These are phyloP conservation scores for Zymoseptoria brevis DNA, from an alignment of 2,329 filamentous ascomycete species.

Conservation along the genomic window DNA sequence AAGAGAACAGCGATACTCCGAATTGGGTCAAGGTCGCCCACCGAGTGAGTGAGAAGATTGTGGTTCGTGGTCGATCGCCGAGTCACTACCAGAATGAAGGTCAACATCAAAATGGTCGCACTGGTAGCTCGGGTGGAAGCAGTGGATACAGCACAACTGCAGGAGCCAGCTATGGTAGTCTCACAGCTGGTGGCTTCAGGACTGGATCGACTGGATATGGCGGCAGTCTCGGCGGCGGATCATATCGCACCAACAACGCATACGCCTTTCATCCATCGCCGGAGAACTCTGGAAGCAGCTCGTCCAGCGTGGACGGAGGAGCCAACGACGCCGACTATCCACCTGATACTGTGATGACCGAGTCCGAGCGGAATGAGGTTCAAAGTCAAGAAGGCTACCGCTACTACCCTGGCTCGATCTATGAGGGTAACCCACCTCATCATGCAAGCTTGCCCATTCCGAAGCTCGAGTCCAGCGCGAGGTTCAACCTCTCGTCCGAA, in stretches of 20 bases:
- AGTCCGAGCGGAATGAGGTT: slow-evolving; percentile 37
- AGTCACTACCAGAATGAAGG: slow-evolving; percentile 51
- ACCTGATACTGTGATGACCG: slow-evolving; percentile 34
- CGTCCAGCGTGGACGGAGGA: slow-evolving; percentile 28
- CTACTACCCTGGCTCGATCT: slow-evolving; percentile 40
- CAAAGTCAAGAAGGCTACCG: slow-evolving; percentile 37
- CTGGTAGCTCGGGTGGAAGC: slow-evolving; percentile 58
- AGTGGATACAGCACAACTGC: slow-evolving; percentile 31
- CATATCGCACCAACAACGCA: slow-evolving; percentile 24
- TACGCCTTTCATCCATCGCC: slow-evolving; percentile 19
- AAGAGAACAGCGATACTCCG: slow-evolving; percentile 36
- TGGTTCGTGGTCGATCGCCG: slow-evolving; percentile 76
- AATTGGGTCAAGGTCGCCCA: slow-evolving; percentile 64
- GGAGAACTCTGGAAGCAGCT: slow-evolving; percentile 38
- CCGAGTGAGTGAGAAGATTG: slow-evolving; percentile 69
- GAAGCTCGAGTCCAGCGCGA: slow-evolving; percentile 25
- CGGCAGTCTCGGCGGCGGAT: slow-evolving; percentile 17
- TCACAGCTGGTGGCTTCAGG: slow-evolving; percentile 27
- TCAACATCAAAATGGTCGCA: slow-evolving; percentile 45
- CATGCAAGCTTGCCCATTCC: slow-evolving; percentile 22
- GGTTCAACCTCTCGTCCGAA: slow-evolving; percentile 21
- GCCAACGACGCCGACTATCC: slow-evolving; percentile 24
- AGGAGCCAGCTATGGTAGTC: slow-evolving; percentile 22
- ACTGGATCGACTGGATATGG: slow-evolving; percentile 16
- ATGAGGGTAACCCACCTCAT: slow-evolving; percentile 30